Percentiles rank a stretch among this genome's conserved stretches.
phyloP scores from a whole-genome alignment of 257 asterid species.

The Gentiana macrophylla region DNA sequence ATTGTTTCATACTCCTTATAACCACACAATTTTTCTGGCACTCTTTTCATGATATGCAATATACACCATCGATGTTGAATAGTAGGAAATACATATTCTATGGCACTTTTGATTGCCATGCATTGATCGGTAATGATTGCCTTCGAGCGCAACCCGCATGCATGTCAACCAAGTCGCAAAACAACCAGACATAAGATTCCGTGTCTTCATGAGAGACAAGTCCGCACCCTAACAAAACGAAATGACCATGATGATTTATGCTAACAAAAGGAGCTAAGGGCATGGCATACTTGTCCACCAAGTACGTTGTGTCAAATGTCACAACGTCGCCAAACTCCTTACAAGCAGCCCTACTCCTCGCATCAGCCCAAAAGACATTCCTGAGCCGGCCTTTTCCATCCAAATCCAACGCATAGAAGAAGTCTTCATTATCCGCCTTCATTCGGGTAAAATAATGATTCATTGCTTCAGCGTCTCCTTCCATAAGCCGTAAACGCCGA shows the following conservation, averaged over 20 bases:
- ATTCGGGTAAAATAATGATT: slow-evolving; percentile 61
- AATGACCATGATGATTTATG: slow-evolving; percentile 71
- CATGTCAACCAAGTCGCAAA: slow-evolving; percentile 51
- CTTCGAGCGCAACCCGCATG: slow-evolving; percentile 31
- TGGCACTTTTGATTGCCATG: slow-evolving; percentile 49
- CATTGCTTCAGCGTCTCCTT: slow-evolving; percentile 42
- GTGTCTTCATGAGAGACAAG: slow-evolving; percentile 51
- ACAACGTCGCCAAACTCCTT: slow-evolving; percentile 59
- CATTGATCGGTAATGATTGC: slow-evolving; percentile 69
- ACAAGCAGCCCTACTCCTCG: slow-evolving; percentile 48
- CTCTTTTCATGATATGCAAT: slow-evolving; percentile 56
- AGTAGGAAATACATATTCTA: slow-evolving; percentile 52
- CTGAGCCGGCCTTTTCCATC: slow-evolving; percentile 52
- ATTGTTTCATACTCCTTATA: slow-evolving; percentile 28
- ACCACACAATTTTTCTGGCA: slow-evolving; percentile 80
- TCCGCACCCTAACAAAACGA: slow-evolving; percentile 77
- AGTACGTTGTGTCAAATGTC: slow-evolving; percentile 52
- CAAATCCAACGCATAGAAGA: slow-evolving; percentile 51
- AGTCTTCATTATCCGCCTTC: slow-evolving; percentile 62
- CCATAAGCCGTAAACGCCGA: too few relatives aligned
- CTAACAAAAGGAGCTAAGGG: slow-evolving; percentile 72
- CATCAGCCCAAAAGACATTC: slow-evolving; percentile 66
- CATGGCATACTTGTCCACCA: slow-evolving; percentile 57
- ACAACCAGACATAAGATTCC: slow-evolving; percentile 58
- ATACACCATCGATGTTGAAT: slow-evolving; percentile 54